Evolutionary conservation across 352 stramenopile species (phyloP).

Genomic region (Phytophthora capsici): DNA sequence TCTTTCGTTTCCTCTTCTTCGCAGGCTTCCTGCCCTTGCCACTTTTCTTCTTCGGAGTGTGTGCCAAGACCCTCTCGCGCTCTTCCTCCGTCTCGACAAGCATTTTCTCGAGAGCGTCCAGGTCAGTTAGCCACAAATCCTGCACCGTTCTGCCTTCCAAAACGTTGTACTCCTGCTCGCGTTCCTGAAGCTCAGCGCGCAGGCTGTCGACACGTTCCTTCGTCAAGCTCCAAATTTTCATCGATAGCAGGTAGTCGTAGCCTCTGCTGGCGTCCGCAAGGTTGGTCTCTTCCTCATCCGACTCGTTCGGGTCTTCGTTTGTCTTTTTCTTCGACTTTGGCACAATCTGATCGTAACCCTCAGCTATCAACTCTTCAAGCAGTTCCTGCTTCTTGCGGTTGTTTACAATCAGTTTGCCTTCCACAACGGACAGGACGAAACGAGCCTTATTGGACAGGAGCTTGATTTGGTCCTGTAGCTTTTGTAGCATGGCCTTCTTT

Average conservation of each 20-base stretch:
- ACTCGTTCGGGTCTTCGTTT: slow-evolving; percentile 58
- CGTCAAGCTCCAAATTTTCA: slow-evolving; percentile 95
- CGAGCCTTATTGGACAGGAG: slow-evolving; percentile 95
- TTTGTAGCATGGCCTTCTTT: slow-evolving; percentile 89
- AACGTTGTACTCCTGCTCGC: slow-evolving; percentile 83
- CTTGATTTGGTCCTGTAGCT: slow-evolving; percentile 91
- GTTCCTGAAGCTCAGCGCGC: slow-evolving; percentile 86
- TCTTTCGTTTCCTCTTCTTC: slow-evolving; percentile 62
- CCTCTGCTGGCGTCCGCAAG: slow-evolving; percentile 49
- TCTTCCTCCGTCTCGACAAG: slow-evolving; percentile 73
- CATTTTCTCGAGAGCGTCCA: slow-evolving; percentile 89
- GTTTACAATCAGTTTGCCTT: slow-evolving; percentile 93
- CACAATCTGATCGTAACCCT: slow-evolving; percentile 90
- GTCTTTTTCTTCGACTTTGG: slow-evolving; percentile 59
- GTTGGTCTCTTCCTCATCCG: slow-evolving; percentile 57
- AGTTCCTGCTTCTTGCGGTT: slow-evolving; percentile 94
- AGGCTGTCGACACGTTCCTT: slow-evolving; percentile 94
- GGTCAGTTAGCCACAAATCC: slow-evolving; percentile 93
- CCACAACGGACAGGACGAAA: slow-evolving; percentile 95
- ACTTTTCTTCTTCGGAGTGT: slow-evolving; percentile 68
- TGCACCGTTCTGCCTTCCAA: slow-evolving; percentile 87
- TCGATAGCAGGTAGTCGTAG: slow-evolving; percentile 97
- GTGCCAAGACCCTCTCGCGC: slow-evolving; percentile 57
- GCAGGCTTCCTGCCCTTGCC: slow-evolving; percentile 44
- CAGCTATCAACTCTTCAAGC: slow-evolving; percentile 83